Percentiles rank a stretch among this genome's conserved stretches.
Evolutionary conservation across 441 rosid genomes (phyloP).

Genomic region (Flueggea neowawraea): DNA sequence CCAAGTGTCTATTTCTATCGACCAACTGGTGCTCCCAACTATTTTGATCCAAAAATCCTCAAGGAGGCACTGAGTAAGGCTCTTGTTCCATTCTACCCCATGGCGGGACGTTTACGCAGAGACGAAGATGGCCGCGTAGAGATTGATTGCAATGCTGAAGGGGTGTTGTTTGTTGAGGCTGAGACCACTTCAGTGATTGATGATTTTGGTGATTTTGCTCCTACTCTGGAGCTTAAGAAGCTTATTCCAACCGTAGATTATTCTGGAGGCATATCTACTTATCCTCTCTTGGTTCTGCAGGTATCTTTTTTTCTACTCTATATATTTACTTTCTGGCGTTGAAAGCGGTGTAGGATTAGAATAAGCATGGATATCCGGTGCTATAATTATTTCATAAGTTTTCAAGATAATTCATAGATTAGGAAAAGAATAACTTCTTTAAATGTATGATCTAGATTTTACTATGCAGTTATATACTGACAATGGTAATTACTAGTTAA

Average conservation of each 20-base stretch:
- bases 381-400: no score
- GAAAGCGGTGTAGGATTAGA: no score
- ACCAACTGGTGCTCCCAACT: slow-evolving; percentile 52
- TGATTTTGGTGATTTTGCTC: slow-evolving; percentile 89
- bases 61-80: slow-evolving; percentile 73
- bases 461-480: no score
- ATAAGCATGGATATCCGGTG: no score
- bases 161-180: slow-evolving; percentile 77
- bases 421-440: no score
- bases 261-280: slow-evolving; percentile 61
- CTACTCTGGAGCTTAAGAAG: slow-evolving; percentile 74
- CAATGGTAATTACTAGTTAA: no score
- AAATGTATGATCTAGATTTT: no score
- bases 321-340: background rate
- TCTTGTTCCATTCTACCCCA: slow-evolving; percentile 82
- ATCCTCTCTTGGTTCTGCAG: slow-evolving; percentile 90
- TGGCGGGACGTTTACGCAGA: slow-evolving; percentile 81
- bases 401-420: no score
- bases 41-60: slow-evolving; percentile 57
- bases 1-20: slow-evolving; percentile 94
- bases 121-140: slow-evolving; percentile 93
- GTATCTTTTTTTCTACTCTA: slow-evolving; percentile 18
- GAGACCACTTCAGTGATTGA: slow-evolving; percentile 59
- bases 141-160: slow-evolving; percentile 79
- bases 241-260: slow-evolving; percentile 88